A percentile compares a stretch with the other conserved stretches of the same genome.
phyloP scores from a whole-genome alignment of 768 basidiomycete genomes.

The Suillus sp. region DNA sequence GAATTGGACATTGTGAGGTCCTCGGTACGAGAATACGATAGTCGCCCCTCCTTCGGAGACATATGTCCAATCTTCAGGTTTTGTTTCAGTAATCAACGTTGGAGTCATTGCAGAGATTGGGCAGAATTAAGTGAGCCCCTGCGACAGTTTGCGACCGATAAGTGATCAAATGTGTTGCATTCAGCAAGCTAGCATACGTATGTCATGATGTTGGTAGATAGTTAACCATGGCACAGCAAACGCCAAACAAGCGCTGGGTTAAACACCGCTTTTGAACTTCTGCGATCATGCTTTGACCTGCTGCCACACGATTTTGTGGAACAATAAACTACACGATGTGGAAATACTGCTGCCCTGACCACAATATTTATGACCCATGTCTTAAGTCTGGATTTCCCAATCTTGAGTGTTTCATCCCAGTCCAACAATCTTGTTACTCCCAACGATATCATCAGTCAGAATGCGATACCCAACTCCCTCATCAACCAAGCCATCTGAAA shows the following conservation, averaged over 20 bases:
- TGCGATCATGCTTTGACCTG: background rate
- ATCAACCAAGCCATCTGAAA: slow-evolving; percentile 14
- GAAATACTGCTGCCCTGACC: background rate
- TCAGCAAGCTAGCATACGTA: background rate
- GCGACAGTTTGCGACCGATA: background rate
- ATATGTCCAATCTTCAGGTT: slow-evolving; percentile 73
- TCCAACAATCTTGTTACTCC: background rate
- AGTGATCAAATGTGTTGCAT: background rate
- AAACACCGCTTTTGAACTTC: background rate
- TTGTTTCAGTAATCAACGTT: slow-evolving; percentile 27
- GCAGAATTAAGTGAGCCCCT: background rate
- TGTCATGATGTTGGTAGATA: background rate
- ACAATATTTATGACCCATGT: background rate
- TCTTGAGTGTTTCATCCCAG: background rate
- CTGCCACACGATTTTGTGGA: background rate
- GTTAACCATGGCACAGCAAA: background rate
- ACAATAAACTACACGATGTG: background rate
- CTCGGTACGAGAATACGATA: slow-evolving; percentile 82
- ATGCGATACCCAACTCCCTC: slow-evolving; percentile 14
- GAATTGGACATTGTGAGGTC: slow-evolving; percentile 52
- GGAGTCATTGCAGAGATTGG: slow-evolving; percentile 16
- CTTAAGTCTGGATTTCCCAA: background rate
- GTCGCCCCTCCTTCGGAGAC: slow-evolving; percentile 92
- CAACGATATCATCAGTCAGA: background rate
- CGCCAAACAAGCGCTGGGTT: background rate